A percentile compares a stretch with the other conserved stretches of the same genome.
phyloP scores from a whole-genome alignment of 768 basidiomycete species.

The Kwoniella botswanensis region DNA sequence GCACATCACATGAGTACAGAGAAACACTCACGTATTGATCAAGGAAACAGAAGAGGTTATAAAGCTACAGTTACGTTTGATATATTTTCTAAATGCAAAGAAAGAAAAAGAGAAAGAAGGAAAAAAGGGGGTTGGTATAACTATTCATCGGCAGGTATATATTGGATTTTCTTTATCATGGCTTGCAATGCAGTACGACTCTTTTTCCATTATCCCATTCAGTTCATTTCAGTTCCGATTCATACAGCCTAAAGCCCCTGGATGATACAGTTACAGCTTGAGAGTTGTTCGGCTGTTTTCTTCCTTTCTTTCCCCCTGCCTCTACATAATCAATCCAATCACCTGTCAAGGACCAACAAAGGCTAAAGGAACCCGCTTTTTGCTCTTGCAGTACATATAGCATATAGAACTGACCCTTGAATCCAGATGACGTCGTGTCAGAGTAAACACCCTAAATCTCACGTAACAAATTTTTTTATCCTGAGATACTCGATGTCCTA shows the following conservation, averaged over 20 bases:
- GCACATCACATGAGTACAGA: neutral
- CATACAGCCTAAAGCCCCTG: no score
- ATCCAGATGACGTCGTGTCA: constrained; percentile 1
- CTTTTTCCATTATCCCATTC: neutral
- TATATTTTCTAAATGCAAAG: neutral
- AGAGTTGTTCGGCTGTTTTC: neutral
- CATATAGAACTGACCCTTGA: neutral
- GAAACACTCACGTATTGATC: constrained; percentile 5
- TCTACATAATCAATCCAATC: neutral
- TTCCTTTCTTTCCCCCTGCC: neutral
- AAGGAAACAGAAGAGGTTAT: neutral
- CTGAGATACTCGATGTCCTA: neutral
- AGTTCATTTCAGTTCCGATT: neutral
- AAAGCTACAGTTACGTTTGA: constrained; percentile 2
- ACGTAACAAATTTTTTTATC: neutral
- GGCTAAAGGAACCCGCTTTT: constrained; percentile 7
- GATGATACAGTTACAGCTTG: neutral
- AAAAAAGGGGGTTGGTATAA: neutral
- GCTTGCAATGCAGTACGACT: no score
- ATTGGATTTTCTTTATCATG: neutral
- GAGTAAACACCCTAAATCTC: neutral
- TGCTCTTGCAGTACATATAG: neutral
- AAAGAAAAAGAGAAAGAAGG: neutral
- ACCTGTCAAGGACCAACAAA: neutral
- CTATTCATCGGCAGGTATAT: neutral